These are phyloP conservation scores for Phytophthora uliginosa DNA, from an alignment of 352 stramenopile genomes.

Conservation along the genomic window DNA sequence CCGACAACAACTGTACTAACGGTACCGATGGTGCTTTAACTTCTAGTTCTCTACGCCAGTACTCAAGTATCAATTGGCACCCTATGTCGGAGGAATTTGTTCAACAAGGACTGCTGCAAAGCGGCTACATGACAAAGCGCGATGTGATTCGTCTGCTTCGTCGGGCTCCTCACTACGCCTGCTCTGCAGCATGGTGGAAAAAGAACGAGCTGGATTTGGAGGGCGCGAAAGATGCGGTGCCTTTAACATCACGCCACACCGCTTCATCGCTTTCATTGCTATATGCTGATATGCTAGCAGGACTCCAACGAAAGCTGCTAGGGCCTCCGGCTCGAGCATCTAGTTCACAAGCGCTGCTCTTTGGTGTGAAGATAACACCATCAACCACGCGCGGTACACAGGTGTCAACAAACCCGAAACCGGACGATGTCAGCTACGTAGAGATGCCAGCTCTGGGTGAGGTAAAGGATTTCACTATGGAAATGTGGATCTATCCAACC, in stretches of 20 bases:
- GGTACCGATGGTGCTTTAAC: constrained; percentile 7
- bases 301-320: constrained; percentile 71
- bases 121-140: constrained; percentile 81
- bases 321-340: constrained; percentile 26
- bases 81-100: constrained; percentile 86
- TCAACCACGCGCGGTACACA: constrained; percentile 25
- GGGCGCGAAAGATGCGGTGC: constrained; percentile 9
- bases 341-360: constrained; percentile 69
- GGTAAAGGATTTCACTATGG: constrained; percentile 75
- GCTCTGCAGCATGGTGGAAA: constrained; percentile 64
- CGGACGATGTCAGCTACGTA: constrained; percentile 71
- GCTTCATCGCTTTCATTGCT: constrained; percentile 79
- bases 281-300: constrained; percentile 79
- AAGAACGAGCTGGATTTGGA: constrained; percentile 55
- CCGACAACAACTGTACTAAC: constrained; percentile 22
- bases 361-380: constrained; percentile 51
- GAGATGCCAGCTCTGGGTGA: constrained; percentile 74
- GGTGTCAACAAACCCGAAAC: constrained; percentile 41
- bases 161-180: constrained; percentile 71
- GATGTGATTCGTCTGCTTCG: constrained; percentile 75
- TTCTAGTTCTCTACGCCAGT: constrained; percentile 11
- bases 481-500: constrained; percentile 84
- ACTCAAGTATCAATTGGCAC: constrained; percentile 78
- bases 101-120: constrained; percentile 74
- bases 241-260: constrained; percentile 56